These are phyloP conservation scores for Psilocybe cyanescens DNA, from an alignment of 768 basidiomycete species.

Conservation along the genomic window DNA sequence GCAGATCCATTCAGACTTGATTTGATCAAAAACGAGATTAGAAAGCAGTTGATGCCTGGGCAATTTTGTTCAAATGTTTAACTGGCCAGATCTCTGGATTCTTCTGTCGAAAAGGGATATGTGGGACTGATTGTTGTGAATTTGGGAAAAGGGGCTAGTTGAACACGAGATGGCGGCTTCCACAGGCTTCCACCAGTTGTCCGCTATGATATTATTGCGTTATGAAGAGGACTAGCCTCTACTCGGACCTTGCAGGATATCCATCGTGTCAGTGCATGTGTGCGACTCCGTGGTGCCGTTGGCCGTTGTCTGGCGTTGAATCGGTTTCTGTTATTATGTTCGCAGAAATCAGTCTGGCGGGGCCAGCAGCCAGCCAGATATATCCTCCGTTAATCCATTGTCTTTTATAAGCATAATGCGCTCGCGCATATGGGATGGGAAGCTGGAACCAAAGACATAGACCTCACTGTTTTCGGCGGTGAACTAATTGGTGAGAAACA, in stretches of 20 bases:
- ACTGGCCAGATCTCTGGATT: neutral
- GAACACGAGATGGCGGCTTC: neutral
- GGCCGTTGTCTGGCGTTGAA: neutral
- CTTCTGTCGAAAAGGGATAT: neutral
- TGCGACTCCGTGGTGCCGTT: neutral
- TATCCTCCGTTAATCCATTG: neutral
- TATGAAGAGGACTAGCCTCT: neutral
- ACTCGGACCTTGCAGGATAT: neutral
- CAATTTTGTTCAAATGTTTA: neutral
- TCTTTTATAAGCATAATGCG: neutral
- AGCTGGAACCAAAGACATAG: no score
- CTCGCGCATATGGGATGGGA: neutral
- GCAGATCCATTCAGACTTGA: neutral
- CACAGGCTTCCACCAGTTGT: neutral
- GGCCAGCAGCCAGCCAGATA: neutral
- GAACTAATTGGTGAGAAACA: neutral
- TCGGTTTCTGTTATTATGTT: neutral
- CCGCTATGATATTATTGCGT: neutral
- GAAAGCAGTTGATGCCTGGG: neutral
- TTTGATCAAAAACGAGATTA: neutral
- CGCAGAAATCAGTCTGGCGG: neutral
- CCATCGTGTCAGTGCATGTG: neutral
- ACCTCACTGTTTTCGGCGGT: neutral
- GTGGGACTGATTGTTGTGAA: neutral
- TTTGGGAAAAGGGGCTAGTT: neutral